Conservation (phyloP, 768 basidiomycete genomes). For the Leccinellum albellum region DNA sequence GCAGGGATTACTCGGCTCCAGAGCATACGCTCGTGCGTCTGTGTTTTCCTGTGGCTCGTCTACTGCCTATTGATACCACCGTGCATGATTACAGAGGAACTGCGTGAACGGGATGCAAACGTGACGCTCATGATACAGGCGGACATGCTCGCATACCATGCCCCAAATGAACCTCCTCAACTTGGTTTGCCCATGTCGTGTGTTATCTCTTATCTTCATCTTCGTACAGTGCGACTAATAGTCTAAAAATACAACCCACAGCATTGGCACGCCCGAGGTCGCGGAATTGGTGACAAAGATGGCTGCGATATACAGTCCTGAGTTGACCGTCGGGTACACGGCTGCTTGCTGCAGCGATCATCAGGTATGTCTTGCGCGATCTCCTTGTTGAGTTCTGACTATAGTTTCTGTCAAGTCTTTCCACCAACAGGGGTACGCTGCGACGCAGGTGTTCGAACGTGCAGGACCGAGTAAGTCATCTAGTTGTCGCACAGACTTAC, state of each 20-base stretch:
- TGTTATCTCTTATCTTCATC: slow-evolving; percentile 21
- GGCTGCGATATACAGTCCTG: slow-evolving; percentile 77
- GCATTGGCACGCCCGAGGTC: slow-evolving; percentile 77
- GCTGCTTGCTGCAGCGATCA: slow-evolving; percentile 91
- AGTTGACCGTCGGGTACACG: slow-evolving; percentile 66
- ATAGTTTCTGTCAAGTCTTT: slow-evolving; percentile 50
- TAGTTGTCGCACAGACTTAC: background rate
- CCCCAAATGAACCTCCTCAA: slow-evolving; percentile 73
- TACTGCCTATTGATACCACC: background rate
- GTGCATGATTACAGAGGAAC: slow-evolving; percentile 40
- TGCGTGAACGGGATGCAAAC: slow-evolving; percentile 57
- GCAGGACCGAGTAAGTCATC: slow-evolving; percentile 58
- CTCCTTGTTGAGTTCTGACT: background rate
- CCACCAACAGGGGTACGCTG: slow-evolving; percentile 77
- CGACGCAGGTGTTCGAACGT: slow-evolving; percentile 86
- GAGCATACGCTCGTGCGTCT: slow-evolving; percentile 71
- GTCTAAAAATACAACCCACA: slow-evolving; percentile 25
- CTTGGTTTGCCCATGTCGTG: slow-evolving; percentile 75
- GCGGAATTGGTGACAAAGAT: slow-evolving; percentile 71
- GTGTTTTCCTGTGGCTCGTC: background rate
- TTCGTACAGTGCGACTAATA: background rate
- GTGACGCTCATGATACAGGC: slow-evolving; percentile 85
- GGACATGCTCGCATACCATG: slow-evolving; percentile 89
- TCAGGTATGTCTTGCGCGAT: slow-evolving; percentile 44
- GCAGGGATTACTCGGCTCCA: slow-evolving; percentile 79